These are phyloP conservation scores for Camillea tinctor DNA, from an alignment of 2,329 filamentous ascomycete genomes.

Conservation along the genomic window DNA sequence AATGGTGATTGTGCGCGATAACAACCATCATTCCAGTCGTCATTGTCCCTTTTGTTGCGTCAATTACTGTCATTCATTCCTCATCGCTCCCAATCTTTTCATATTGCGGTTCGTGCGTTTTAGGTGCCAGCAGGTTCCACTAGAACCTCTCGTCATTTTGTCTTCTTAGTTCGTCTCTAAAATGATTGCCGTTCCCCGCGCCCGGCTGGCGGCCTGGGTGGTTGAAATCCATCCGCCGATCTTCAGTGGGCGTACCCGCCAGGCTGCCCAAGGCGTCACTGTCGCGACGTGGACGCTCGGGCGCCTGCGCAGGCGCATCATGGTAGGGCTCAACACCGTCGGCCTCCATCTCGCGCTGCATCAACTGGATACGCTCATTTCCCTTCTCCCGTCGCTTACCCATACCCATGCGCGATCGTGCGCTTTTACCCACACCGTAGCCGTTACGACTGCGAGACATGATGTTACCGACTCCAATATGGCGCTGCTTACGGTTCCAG, in stretches of 20 bases:
- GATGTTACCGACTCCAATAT: conserved; percentile 51
- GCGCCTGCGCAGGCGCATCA: conserved; percentile 26
- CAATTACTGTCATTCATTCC: not conserved
- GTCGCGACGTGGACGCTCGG: conserved; percentile 37
- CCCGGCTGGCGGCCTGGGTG: conserved; percentile 23
- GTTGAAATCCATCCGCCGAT: conserved; percentile 39
- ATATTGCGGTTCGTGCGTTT: not conserved
- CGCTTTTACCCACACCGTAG: conserved; percentile 42
- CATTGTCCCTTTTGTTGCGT: not conserved
- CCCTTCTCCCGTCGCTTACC: conserved; percentile 30
- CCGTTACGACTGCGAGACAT: conserved; percentile 46
- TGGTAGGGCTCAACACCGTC: conserved; percentile 35
- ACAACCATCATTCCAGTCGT: too few species aligned
- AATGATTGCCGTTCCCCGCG: conserved; percentile 37
- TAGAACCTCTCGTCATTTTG: conserved; percentile 42
- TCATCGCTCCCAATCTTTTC: conserved; percentile 1
- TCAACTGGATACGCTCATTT: conserved; percentile 44
- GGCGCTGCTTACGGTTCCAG: conserved; percentile 52
- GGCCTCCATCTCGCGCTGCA: conserved; percentile 34
- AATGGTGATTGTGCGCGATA: not conserved
- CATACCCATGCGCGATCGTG: conserved; percentile 35
- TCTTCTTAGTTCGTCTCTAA: conserved; percentile 50
- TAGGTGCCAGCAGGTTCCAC: conserved; percentile 1
- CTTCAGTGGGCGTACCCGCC: conserved; percentile 45
- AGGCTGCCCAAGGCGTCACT: conserved; percentile 51